Evolutionary conservation across 31 red algal genomes (phyloP).

Genomic region (Odonthalia washingtoniensis): DNA sequence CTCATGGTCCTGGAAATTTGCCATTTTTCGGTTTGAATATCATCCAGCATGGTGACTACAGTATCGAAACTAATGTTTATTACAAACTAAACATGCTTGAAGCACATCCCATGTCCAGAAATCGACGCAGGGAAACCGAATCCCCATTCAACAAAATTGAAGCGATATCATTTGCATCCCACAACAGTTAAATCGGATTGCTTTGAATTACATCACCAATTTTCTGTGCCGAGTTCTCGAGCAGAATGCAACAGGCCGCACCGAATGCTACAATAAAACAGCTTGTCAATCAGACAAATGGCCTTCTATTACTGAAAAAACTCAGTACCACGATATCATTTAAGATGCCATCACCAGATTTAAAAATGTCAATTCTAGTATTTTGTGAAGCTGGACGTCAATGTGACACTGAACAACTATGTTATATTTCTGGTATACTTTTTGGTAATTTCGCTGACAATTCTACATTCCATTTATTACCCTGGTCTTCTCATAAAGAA

Average conservation of each 20-base stretch:
- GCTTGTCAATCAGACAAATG: too few species aligned
- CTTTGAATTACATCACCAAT: neutral
- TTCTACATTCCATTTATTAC: neutral
- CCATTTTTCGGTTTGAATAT: constrained; percentile 22
- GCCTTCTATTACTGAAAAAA: neutral
- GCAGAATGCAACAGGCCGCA: too few species aligned
- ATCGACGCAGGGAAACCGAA: neutral
- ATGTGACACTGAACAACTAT: neutral
- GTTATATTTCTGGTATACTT: neutral
- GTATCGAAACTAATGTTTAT: too few species aligned
- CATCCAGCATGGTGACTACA: neutral
- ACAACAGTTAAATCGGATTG: neutral
- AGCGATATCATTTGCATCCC: neutral
- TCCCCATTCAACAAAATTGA: neutral
- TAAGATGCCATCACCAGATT: neutral
- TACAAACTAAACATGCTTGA: neutral
- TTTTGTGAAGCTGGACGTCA: neutral
- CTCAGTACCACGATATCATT: neutral
- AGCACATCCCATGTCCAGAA: neutral
- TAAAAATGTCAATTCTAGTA: neutral
- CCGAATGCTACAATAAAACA: too few species aligned
- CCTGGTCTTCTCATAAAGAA: constrained; percentile 2
- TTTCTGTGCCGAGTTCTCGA: neutral
- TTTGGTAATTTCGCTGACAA: neutral
- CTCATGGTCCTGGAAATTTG: constrained; percentile 7